phyloP scores from a whole-genome alignment of 306 rosid genomes.

The Glycyrrhiza uralensis region DNA sequence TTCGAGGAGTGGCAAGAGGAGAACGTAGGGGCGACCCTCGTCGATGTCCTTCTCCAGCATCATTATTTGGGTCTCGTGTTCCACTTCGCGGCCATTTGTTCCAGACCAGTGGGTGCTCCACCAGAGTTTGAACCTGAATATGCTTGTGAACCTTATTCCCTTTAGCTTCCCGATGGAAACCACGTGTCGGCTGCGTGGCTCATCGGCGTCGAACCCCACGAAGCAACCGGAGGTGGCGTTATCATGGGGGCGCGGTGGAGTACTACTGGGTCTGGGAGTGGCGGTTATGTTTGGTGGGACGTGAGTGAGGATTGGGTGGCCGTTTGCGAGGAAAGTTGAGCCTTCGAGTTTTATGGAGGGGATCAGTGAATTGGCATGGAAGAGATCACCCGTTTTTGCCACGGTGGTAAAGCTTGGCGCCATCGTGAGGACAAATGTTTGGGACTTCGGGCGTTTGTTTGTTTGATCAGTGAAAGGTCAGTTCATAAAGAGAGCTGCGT shows the following conservation, averaged over 20 bases:
- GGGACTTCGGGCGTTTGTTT: too few relatives aligned
- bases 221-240: constrained; percentile 39
- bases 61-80: constrained; percentile 63
- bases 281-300: constrained; percentile 50
- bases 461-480: background rate
- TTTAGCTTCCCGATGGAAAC: constrained; percentile 45
- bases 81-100: constrained; percentile 40
- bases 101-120: constrained; percentile 79
- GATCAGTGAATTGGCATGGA: background rate
- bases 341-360: constrained; percentile 37
- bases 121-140: constrained; percentile 75
- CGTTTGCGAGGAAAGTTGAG: constrained; percentile 49
- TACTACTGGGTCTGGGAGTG: too few relatives aligned
- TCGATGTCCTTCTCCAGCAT: constrained; percentile 35
- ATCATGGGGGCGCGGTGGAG: constrained; percentile 21
- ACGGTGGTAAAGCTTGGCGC: constrained; percentile 49
- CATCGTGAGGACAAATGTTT: constrained; percentile 24
- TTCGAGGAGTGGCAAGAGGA: constrained; percentile 62
- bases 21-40: constrained; percentile 46
- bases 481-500: background rate
- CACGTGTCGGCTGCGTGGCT: constrained; percentile 45
- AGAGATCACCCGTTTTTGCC: background rate
- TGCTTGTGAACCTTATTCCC: constrained; percentile 46
- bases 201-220: constrained; percentile 47
- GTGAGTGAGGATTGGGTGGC: constrained; percentile 48